A percentile compares a stretch with the other conserved stretches of the same genome.
phyloP scores from a whole-genome alignment of 257 asterid genomes.

The Ocimum tenuiflorum region DNA sequence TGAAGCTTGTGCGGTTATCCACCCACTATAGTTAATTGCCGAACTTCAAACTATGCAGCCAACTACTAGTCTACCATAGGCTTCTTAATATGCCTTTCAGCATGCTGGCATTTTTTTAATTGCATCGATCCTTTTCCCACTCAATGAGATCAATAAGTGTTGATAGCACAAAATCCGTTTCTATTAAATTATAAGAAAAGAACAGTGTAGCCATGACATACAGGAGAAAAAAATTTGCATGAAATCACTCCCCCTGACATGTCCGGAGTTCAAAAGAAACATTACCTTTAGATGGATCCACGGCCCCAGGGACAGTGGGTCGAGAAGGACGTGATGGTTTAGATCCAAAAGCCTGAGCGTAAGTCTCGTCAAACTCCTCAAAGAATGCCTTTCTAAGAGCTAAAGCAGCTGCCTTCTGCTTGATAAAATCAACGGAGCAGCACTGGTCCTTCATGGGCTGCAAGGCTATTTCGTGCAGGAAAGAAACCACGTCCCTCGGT shows the following conservation, averaged over 20 bases:
- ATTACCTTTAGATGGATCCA: constrained; percentile 68
- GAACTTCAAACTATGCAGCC: not conserved
- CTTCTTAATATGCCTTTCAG: not conserved
- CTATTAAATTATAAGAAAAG: not conserved
- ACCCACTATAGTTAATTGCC: not conserved
- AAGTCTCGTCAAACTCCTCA: constrained; percentile 89
- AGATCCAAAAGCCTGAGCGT: constrained; percentile 90
- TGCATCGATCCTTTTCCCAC: not conserved
- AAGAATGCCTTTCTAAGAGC: constrained; percentile 62
- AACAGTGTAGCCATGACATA: not conserved
- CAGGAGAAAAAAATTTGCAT: not conserved
- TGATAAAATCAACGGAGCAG: constrained; percentile 39
- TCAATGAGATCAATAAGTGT: not conserved
- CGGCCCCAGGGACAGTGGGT: constrained; percentile 41
- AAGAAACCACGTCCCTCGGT: constrained; percentile 47
- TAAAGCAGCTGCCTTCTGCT: constrained; percentile 59
- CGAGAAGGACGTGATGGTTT: constrained; percentile 47
- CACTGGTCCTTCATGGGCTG: constrained; percentile 37
- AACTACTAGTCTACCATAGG: not conserved
- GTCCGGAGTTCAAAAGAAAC: not conserved
- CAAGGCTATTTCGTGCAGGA: constrained; percentile 47
- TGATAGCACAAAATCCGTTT: not conserved
- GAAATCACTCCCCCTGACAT: not conserved
- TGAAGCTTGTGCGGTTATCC: constrained; percentile 4
- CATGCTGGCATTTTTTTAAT: not conserved